phyloP scores from a whole-genome alignment of 352 stramenopile genomes.

The Phytopythium delawarense region DNA sequence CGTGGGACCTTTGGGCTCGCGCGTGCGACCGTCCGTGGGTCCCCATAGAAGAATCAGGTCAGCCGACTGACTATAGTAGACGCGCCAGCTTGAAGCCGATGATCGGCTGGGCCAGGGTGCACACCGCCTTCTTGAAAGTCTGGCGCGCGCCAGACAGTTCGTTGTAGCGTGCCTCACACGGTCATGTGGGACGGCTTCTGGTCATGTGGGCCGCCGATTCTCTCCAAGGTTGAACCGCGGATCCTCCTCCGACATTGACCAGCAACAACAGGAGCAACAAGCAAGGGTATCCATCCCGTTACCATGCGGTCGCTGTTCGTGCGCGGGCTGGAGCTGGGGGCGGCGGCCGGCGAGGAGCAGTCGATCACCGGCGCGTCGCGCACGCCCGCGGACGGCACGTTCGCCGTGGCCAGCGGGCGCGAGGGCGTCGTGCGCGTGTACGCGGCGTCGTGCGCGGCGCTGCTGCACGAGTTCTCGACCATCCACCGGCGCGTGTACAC shows the following conservation, averaged over 20 bases:
- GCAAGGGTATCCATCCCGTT: no score
- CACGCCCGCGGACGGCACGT: constrained; percentile 63
- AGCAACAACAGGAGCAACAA: no score
- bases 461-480: constrained; percentile 78
- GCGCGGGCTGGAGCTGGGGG: constrained; percentile 47
- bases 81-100: neutral
- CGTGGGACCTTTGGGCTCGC: neutral
- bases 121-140: no score
- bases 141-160: no score
- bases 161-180: no score
- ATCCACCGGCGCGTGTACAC: constrained; percentile 69
- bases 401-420: constrained; percentile 53
- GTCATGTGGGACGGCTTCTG: no score
- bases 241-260: no score
- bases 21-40: no score
- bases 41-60: neutral
- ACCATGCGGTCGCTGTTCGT: constrained; percentile 69
- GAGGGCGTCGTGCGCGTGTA: constrained; percentile 82
- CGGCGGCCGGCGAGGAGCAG: constrained; percentile 24
- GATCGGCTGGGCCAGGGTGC: no score
- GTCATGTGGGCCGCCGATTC: no score
- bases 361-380: constrained; percentile 58
- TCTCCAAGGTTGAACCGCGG: neutral
- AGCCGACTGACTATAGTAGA: neutral
- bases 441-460: constrained; percentile 60